These are phyloP conservation scores for Citrullus mucosospermus DNA, from an alignment of 306 rosid species.

Conservation along the genomic window DNA sequence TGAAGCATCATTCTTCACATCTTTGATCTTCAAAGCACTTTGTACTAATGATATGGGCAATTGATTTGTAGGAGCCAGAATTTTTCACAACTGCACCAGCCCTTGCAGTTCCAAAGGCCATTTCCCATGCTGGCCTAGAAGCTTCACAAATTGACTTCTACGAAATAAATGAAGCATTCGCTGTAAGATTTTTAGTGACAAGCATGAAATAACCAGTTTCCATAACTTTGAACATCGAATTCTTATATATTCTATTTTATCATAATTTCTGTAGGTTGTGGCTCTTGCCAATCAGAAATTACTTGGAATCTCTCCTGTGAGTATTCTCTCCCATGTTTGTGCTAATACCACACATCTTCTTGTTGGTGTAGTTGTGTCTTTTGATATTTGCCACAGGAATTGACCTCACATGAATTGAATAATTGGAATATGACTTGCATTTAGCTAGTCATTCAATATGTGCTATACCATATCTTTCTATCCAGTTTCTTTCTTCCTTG, in stretches of 20 bases:
- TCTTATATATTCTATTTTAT: background rate
- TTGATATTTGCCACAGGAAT: background rate
- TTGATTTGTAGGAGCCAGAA: conserved; percentile 71
- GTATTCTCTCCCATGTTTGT: conserved; percentile 14
- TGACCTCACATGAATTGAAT: background rate
- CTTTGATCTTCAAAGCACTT: too few species aligned
- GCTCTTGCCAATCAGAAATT: conserved; percentile 95
- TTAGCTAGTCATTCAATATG: background rate
- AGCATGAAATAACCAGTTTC: conserved; percentile 1
- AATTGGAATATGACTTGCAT: background rate
- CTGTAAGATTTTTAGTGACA: conserved; percentile 38
- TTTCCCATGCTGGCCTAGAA: conserved; percentile 74
- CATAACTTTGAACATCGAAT: conserved; percentile 3
- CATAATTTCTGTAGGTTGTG: conserved; percentile 49
- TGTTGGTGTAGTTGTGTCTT: background rate
- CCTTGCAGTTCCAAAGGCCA: conserved; percentile 92
- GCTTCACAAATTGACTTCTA: conserved; percentile 69
- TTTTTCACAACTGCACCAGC: conserved; percentile 95
- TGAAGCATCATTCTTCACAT: background rate
- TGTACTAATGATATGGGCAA: conserved; percentile 11
- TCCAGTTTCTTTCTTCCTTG: background rate
- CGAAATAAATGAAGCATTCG: conserved; percentile 92
- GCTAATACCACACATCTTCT: background rate
- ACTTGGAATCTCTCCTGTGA: conserved; percentile 70
- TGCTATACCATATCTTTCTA: background rate